phyloP scores from a whole-genome alignment of 345 rosid species.

The Brassica carinata region DNA sequence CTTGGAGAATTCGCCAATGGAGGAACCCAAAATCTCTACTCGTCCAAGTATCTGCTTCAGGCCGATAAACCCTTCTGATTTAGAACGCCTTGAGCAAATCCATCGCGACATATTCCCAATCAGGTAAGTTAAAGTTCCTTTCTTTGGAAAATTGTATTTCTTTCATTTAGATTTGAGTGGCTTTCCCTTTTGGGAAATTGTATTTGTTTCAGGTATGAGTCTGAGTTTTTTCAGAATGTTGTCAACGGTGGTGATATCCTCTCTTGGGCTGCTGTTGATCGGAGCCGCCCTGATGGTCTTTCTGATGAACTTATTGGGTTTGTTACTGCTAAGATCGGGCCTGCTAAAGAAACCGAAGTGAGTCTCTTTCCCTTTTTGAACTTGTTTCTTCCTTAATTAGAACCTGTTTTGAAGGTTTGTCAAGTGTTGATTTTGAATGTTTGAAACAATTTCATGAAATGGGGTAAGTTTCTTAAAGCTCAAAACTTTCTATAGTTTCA shows the following conservation, averaged over 20 bases:
- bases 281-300: slow-evolving; percentile 64
- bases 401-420: slow-evolving; percentile 1
- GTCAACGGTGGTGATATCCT: slow-evolving; percentile 76
- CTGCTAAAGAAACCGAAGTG: slow-evolving; percentile 88
- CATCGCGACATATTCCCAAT: slow-evolving; percentile 84
- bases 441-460: not conserved
- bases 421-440: slow-evolving; percentile 12
- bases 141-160: slow-evolving; percentile 12
- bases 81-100: slow-evolving; percentile 67
- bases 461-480: not conserved
- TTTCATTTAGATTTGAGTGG: slow-evolving; percentile 39
- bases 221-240: slow-evolving; percentile 89
- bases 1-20: slow-evolving; percentile 52
- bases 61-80: slow-evolving; percentile 73
- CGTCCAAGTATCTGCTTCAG: slow-evolving; percentile 71
- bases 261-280: slow-evolving; percentile 95
- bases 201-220: slow-evolving; percentile 72
- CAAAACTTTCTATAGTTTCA: not conserved
- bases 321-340: slow-evolving; percentile 75
- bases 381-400: not conserved
- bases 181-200: slow-evolving; percentile 17
- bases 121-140: slow-evolving; percentile 46
- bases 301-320: slow-evolving; percentile 89
- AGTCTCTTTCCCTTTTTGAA: slow-evolving; percentile 37
- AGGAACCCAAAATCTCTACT: slow-evolving; percentile 45